Conservation (phyloP, 169 alveolate genomes). For the Cryptosporidium ryanae region DNA sequence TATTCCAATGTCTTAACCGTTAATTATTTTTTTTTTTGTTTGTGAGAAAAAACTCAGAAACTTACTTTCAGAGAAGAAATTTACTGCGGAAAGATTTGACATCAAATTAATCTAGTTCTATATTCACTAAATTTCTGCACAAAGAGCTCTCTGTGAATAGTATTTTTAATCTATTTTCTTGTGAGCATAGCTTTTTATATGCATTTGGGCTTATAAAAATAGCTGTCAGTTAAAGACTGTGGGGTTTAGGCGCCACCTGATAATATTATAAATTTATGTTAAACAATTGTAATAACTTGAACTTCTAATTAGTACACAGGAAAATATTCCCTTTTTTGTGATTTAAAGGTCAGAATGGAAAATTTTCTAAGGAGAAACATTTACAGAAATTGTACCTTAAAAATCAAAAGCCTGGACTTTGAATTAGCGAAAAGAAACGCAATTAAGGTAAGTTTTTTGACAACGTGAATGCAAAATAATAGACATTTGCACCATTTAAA, state of each 20-base stretch:
- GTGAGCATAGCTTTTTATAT: not conserved
- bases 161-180: no score
- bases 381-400: not conserved
- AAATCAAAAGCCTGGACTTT: not conserved
- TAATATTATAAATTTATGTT: not conserved
- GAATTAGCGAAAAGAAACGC: slow-evolving; percentile 1
- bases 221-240: slow-evolving; percentile 46
- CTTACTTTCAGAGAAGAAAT: slow-evolving; percentile 70
- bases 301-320: no score
- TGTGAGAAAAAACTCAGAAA: slow-evolving; percentile 1
- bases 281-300: no score
- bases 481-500: no score
- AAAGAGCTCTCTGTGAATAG: no score
- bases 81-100: slow-evolving; percentile 50
- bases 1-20: slow-evolving; percentile 40
- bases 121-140: not conserved
- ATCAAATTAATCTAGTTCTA: not conserved
- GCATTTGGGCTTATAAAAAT: not conserved
- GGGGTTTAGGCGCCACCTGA: slow-evolving; percentile 40
- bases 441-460: slow-evolving; percentile 35
- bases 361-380: not conserved
- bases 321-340: slow-evolving; percentile 2
- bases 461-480: not conserved
- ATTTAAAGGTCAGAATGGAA: not conserved
- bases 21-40: not conserved